Conservation (phyloP, 305 asterid genomes). For the Solanum hybrid region DNA sequence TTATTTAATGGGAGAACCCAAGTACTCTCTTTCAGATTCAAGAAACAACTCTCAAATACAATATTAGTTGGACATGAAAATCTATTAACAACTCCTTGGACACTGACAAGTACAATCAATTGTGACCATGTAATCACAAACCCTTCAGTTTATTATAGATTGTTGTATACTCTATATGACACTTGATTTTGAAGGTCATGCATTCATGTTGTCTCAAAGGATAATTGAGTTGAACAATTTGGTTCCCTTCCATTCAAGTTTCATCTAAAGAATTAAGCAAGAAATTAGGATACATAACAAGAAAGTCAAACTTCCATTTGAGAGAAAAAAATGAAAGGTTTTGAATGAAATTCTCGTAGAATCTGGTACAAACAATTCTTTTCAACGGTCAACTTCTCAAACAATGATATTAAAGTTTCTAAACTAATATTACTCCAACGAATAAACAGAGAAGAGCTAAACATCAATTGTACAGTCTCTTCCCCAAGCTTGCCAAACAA, state of each 20-base stretch:
- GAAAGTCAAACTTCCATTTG: neutral
- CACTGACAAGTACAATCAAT: neutral
- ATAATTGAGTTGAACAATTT: neutral
- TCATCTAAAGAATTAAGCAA: neutral
- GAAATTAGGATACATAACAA: neutral
- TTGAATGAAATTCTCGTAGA: too few relatives aligned
- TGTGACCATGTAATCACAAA: neutral
- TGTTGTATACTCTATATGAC: too few relatives aligned
- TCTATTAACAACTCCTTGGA: neutral
- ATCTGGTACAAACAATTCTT: neutral
- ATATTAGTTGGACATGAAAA: neutral
- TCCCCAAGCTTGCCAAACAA: neutral
- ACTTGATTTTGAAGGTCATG: too few relatives aligned
- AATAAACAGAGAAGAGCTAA: neutral
- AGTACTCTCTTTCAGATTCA: too few relatives aligned
- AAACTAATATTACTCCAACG: neutral
- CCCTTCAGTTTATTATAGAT: too few relatives aligned
- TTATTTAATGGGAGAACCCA: too few relatives aligned
- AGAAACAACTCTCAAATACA: neutral
- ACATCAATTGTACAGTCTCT: neutral
- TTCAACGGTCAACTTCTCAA: neutral
- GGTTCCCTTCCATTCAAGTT: neutral
- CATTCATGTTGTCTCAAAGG: too few relatives aligned
- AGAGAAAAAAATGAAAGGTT: neutral
- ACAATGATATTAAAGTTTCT: neutral